phyloP scores from a whole-genome alignment of 1,284 basidiomycete genomes.

The Ustilago esculenta region DNA sequence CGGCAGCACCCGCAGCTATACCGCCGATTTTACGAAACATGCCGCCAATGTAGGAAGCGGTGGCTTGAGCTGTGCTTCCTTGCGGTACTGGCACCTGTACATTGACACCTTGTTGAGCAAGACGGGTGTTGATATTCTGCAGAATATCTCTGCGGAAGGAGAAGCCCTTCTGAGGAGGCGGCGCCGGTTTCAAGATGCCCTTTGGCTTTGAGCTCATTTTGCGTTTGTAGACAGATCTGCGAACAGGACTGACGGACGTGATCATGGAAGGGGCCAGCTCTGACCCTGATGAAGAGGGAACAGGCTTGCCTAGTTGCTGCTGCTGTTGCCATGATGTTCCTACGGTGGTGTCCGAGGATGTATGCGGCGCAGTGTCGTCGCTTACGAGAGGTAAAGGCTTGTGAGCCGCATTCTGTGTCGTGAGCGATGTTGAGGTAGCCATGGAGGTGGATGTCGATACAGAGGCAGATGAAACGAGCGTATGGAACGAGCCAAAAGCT shows the following conservation, averaged over 20 bases:
- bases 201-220: conserved; percentile 38
- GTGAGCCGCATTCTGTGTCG: too few species aligned
- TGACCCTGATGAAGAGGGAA: conserved; percentile 5
- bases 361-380: not conserved
- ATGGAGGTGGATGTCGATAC: not conserved
- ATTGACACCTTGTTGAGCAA: conserved; percentile 64
- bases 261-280: conserved; percentile 28
- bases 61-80: conserved; percentile 44
- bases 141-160: conserved; percentile 61
- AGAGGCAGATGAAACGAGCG: not conserved
- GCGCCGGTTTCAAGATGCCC: conserved; percentile 60
- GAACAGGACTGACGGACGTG: conserved; percentile 34
- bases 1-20: conserved; percentile 48
- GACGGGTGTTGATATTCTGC: conserved; percentile 59
- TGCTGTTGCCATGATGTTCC: conserved; percentile 6
- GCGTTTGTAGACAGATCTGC: conserved; percentile 47
- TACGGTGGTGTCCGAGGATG: conserved; percentile 8
- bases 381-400: conserved; percentile 23
- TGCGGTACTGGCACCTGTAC: conserved; percentile 60
- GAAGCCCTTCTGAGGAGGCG: conserved; percentile 57
- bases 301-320: conserved; percentile 2
- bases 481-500: conserved; percentile 3
- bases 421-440: too few species aligned
- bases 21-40: conserved; percentile 57
- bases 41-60: conserved; percentile 53